Evolutionary conservation across 129 eudicot species (phyloP), one percentile per base, ranked within the genome.

Genomic region (Arctium minus): DNA sequence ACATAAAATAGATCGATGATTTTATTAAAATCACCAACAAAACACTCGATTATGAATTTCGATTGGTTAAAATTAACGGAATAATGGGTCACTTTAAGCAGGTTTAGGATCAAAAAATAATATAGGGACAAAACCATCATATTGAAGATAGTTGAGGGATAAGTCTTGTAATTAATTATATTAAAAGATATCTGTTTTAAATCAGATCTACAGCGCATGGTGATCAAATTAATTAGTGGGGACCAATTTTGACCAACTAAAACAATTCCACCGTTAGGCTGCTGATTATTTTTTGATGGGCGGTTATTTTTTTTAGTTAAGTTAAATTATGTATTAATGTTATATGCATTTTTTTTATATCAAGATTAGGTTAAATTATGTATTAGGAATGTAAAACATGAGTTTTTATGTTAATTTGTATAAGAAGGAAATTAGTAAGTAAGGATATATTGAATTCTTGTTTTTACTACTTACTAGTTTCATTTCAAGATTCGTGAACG

Each of bases 201-300:
- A 75, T 35, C 79, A 48, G n/a, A n/a, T 39, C 53, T 73, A 30
- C 1, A 22, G 5, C 13, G 53, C 81, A 60, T 62, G 31, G 73
- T 60, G 81, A 76, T 36, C 80, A 50, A 50, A 75, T 62, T 38
- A 60, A 75, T 60, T 37, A 77, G 68, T 15, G 12, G 46, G 56
- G 22, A 36, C 75, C 30, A 22, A 5, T 39, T 73, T 42, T 40
- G 9, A 40, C 77, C 76, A 6, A 70, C 36, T 70, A 70, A 12
- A 70, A 32, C 17, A 33, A 2, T 72, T 29, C 75, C 42, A 73
- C 72, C 80, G 64, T 8, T 17, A 27, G 69, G 70, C 44, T 30
- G 40, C 79, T 75, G 30, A 39, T 0, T 73, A 73, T 31, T 46
- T 75, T 12, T 8, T 72, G n/a, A n/a, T n/a, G n/a, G n/a, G n/a